These are phyloP conservation scores for Candida hungchunana DNA, from an alignment of 805 yeast genomes.

Conservation along the genomic window DNA sequence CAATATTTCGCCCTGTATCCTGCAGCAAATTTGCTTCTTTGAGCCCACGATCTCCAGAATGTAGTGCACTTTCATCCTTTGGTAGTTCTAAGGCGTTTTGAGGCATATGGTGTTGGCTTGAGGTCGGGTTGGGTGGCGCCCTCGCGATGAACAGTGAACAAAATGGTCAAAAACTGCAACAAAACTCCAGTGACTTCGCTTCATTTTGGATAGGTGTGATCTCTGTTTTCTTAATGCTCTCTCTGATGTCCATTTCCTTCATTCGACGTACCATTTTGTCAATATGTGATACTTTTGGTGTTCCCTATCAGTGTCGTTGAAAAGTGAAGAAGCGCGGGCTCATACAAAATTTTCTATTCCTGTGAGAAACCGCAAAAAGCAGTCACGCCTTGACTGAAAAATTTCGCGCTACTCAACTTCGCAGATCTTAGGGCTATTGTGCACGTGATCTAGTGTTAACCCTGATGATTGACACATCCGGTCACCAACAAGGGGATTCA, in stretches of 20 bases:
- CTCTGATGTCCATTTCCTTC: neutral
- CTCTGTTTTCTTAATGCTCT: neutral
- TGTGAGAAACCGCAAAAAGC: conserved; percentile 2
- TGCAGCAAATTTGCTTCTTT: conserved; percentile 8
- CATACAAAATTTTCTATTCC: conserved; percentile 9
- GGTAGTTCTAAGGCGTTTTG: conserved; percentile 11
- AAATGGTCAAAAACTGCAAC: no score
- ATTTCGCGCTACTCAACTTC: no score
- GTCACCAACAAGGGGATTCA: no score
- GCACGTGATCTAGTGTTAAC: no score
- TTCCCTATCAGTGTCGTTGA: conserved; percentile 9
- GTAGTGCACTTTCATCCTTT: conserved; percentile 2
- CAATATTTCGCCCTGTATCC: conserved; percentile 15
- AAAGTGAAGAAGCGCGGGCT: conserved; percentile 12
- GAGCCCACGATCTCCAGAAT: conserved; percentile 10
- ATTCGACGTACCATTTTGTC: conserved; percentile 18
- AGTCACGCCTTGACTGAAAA: conserved; percentile 7
- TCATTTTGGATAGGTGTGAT: neutral
- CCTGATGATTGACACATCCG: no score
- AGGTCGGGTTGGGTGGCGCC: conserved; percentile 1
- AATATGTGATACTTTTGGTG: conserved; percentile 4
- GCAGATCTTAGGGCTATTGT: conserved; percentile 1
- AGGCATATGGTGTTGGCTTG: conserved; percentile 7
- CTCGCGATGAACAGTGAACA: neutral
- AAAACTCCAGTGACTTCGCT: neutral